Conservation (phyloP, 192 early-diverging fungal species). For the Coemansia brasiliensis region DNA sequence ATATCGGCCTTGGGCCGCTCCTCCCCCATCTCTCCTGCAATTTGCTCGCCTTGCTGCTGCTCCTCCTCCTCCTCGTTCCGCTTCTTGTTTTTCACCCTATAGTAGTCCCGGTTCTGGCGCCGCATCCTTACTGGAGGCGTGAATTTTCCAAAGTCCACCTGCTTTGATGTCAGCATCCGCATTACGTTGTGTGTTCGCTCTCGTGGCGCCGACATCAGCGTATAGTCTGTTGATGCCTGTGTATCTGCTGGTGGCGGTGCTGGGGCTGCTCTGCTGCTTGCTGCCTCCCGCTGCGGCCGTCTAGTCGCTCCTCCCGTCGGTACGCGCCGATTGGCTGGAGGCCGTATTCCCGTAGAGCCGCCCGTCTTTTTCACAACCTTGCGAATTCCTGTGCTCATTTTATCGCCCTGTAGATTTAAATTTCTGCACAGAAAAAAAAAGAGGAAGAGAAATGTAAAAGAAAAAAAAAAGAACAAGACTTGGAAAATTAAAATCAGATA, state of each 20-base stretch:
- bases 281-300: not conserved
- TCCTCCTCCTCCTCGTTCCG: constrained; percentile 37
- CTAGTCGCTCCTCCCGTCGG: too few relatives aligned
- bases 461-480: too few relatives aligned
- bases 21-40: constrained; percentile 4
- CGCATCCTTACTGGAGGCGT: constrained; percentile 57
- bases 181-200: constrained; percentile 65
- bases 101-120: constrained; percentile 41
- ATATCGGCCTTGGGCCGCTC: constrained; percentile 57
- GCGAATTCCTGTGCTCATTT: too few relatives aligned
- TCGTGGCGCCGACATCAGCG: constrained; percentile 59
- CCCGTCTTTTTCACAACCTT: too few relatives aligned
- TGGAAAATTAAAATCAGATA: too few relatives aligned
- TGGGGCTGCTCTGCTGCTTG: too few relatives aligned
- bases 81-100: constrained; percentile 44
- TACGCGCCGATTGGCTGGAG: too few relatives aligned
- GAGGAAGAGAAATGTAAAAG: too few relatives aligned
- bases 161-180: constrained; percentile 61
- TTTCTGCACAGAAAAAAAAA: too few relatives aligned
- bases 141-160: constrained; percentile 58
- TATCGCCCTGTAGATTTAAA: too few relatives aligned
- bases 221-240: constrained; percentile 57
- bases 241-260: constrained; percentile 5
- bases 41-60: constrained; percentile 9
- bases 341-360: too few relatives aligned